Evolutionary conservation across 305 asterid genomes (phyloP), one percentile per base, ranked within the genome.

Genomic region (Fraxinus albicans): DNA sequence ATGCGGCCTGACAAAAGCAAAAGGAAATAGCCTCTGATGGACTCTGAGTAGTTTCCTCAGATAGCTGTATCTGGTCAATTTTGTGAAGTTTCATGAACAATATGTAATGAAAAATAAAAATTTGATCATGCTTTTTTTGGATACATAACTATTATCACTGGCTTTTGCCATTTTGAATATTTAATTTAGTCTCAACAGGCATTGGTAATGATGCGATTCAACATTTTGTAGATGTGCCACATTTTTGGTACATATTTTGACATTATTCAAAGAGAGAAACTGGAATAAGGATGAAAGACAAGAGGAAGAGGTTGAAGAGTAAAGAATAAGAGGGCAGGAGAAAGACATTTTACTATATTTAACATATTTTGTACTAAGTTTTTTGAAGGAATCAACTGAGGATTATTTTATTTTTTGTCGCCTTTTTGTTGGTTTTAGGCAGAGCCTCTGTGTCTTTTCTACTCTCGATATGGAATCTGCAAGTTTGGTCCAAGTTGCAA

Each of bases 401-500:
- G 75, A 72, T 88, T 50, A 29, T 29, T 29, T 29, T 29, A 29
- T 38, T 47, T 50, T 50, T 50, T 50, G 8, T 73, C 81, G 69
- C 53, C 69, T 85, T 85, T 77, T 86, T 87, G 80, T 85, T 88
- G 86, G 50, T 89, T 87, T 72, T 83, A 97, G 99, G 99, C 98
- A 86, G 98, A 94, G 88, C 96, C 98, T 74, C 77, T 95, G 84
- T 97, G 99, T 83, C 92, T 92, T 79, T 97, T 97, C 93, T 97
- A 97, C 89, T 94, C 99, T 80, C 91, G 97, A 76, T 97, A 95
- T 80, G 98, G 99, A 80, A 95, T 95, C 83, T 97, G 99, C 94
- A 97, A 97, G 87, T 97, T 97, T 89, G 99, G 99, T 78, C 98
- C 98, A 83, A 95, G 99, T 90, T 97, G 99, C 98, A 97, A 95